Evolutionary conservation across 2,329 filamentous ascomycete genomes (phyloP), one percentile per base, ranked within the genome.

Genomic region (Exophiala sideris): DNA sequence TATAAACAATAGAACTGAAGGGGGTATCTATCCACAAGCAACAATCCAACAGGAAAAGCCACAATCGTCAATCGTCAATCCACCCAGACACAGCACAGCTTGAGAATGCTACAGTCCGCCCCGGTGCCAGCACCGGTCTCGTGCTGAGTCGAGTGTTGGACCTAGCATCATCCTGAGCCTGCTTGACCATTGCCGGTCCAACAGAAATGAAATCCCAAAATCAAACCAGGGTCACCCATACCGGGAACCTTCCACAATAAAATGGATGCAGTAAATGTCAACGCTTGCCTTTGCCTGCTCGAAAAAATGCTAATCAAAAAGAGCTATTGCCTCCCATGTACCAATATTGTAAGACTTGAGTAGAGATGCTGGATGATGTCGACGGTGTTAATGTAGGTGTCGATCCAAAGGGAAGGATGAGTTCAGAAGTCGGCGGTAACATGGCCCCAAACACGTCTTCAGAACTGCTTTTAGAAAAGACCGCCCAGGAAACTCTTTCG

Each of bases 401-500:
- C n/a, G 33, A 9, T 35, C 16, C 16, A 18, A 18, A 29, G 24
- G 2, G 24, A 29, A 29, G 4, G 24, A 29, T 29, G 24, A 29
- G 24, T 29, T 8, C 24, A 29, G 5, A 29, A 5, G 24, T 29
- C 7, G 24, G 7, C 24, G 24, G 7, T 8, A 29, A 24, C 5
- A 29, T 29, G 24, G 1, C 24, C 7, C 3, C 24, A 1, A 8
- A 29, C 3, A 1, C 3, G 24, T 29, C 24, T 29, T 14, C 40
- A 45, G 29, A 7, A n/a, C 9, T 45, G 16, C 16, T 7, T 20
- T 56, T 34, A 61, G 45, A 63, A 61, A n/a, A 63, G 52, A 14
- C 57, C 54, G 6, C 62, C 62, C 12, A 64, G 45, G 45, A 64
- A 62, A 35, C 62, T 64, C 35, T 33, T 59, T 18, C 62, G 54